Evolutionary conservation across 345 rosid genomes (phyloP).

Genomic region (Xanthoceras sorbifolium): DNA sequence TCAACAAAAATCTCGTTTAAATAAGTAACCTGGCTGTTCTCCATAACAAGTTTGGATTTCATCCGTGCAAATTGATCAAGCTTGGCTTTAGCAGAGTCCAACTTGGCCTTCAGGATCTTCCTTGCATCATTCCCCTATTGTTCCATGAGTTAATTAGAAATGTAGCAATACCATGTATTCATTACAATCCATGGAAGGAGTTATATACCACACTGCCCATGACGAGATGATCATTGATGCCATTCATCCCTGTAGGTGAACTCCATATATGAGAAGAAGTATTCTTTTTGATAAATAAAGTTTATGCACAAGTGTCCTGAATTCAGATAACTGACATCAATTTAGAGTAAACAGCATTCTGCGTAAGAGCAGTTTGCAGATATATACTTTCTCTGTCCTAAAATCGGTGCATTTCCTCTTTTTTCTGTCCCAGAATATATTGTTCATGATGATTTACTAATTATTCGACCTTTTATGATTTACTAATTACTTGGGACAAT

Average conservation of each 20-base stretch:
- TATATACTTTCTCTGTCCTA: neutral
- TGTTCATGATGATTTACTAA: neutral
- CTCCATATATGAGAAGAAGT: constrained; percentile 7
- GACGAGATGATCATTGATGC: constrained; percentile 11
- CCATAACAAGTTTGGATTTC: constrained; percentile 43
- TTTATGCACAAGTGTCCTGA: neutral
- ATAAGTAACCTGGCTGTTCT: constrained; percentile 54
- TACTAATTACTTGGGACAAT: neutral
- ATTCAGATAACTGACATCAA: neutral
- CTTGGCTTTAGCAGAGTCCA: constrained; percentile 55
- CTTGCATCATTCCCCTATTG: constrained; percentile 37
- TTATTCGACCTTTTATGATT: too few species aligned
- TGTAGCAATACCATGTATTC: neutral
- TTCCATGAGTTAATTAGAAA: constrained; percentile 19
- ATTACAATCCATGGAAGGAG: neutral
- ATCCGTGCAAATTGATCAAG: constrained; percentile 44
- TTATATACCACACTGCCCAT: constrained; percentile 29
- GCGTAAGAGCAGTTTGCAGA: neutral
- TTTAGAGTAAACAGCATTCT: neutral
- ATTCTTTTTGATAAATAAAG: neutral
- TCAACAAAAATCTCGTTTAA: neutral
- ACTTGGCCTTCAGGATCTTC: constrained; percentile 34
- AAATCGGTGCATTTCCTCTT: neutral
- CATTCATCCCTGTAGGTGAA: constrained; percentile 30
- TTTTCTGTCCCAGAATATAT: neutral